phyloP scores from a whole-genome alignment of 1,284 basidiomycete species.

The Phenoliferia sp. region DNA sequence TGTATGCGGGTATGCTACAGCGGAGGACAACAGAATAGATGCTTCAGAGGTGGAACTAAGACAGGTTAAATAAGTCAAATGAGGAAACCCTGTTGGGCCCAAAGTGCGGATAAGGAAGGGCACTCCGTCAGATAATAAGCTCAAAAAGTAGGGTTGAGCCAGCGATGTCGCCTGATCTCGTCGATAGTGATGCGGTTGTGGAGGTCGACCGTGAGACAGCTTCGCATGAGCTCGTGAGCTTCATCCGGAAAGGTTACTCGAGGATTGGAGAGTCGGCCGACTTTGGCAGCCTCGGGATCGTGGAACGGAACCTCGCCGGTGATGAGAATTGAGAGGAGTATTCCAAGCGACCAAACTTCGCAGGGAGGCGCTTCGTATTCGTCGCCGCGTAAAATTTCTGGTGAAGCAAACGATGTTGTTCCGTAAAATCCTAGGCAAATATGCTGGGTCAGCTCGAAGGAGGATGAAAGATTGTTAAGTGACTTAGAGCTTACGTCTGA shows the following conservation, averaged over 20 bases:
- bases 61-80: background rate
- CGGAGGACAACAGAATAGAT: background rate
- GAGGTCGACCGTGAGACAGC: constrained; percentile 70
- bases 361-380: constrained; percentile 63
- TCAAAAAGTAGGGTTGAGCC: too few relatives aligned
- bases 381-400: constrained; percentile 73
- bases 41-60: background rate
- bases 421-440: constrained; percentile 58
- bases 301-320: constrained; percentile 81
- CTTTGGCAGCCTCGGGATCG: constrained; percentile 59
- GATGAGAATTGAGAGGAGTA: constrained; percentile 77
- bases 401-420: constrained; percentile 61
- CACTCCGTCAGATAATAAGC: background rate
- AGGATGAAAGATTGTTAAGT: constrained; percentile 67
- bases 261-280: constrained; percentile 31
- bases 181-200: constrained; percentile 60
- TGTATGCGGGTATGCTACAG: background rate
- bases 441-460: background rate
- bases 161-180: constrained; percentile 69
- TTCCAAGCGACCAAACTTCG: constrained; percentile 89
- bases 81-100: too few relatives aligned
- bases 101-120: too few relatives aligned
- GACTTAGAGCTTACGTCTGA: constrained; percentile 35
- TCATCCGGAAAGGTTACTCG: constrained; percentile 39
- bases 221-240: constrained; percentile 57